Conservation (phyloP, 495 filamentous ascomycete species). For the Sordaria brevicollis region DNA sequence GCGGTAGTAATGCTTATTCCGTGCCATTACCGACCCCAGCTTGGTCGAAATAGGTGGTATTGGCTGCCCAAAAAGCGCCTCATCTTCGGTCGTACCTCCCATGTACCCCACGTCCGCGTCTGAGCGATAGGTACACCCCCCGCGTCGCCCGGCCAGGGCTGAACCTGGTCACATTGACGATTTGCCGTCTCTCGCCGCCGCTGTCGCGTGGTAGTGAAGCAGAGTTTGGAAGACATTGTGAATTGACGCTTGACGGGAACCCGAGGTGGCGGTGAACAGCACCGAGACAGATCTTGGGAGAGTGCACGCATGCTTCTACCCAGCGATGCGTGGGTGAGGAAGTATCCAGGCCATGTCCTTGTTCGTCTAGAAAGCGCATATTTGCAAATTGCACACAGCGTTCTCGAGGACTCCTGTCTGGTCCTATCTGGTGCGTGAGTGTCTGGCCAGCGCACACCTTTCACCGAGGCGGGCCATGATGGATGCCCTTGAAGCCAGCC, state of each 20-base stretch:
- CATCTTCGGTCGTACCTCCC: conserved; percentile 4
- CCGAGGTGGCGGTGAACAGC: conserved; percentile 28
- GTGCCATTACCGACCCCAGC: not conserved
- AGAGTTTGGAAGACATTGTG: conserved; percentile 11
- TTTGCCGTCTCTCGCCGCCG: conserved; percentile 14
- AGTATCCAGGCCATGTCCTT: conserved; percentile 21
- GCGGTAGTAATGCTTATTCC: not conserved
- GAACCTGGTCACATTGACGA: conserved; percentile 17
- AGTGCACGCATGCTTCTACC: conserved; percentile 14
- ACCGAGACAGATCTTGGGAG: conserved; percentile 21
- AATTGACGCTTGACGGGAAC: conserved; percentile 18
- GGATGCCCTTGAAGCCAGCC: not conserved
- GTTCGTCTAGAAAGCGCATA: conserved; percentile 9
- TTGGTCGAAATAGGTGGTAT: not conserved
- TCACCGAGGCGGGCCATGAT: not conserved
- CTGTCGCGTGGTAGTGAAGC: conserved; percentile 3
- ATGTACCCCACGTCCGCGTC: conserved; percentile 15
- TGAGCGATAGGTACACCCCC: conserved; percentile 15
- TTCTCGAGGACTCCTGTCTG: not conserved
- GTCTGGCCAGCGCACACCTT: not conserved
- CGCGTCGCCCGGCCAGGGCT: not conserved
- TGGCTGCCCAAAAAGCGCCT: conserved; percentile 3
- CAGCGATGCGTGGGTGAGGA: conserved; percentile 19
- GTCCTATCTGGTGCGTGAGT: not conserved
- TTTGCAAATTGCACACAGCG: not conserved